phyloP scores from a whole-genome alignment of 176 grass and related monocot genomes.

The Leersia perrieri region DNA sequence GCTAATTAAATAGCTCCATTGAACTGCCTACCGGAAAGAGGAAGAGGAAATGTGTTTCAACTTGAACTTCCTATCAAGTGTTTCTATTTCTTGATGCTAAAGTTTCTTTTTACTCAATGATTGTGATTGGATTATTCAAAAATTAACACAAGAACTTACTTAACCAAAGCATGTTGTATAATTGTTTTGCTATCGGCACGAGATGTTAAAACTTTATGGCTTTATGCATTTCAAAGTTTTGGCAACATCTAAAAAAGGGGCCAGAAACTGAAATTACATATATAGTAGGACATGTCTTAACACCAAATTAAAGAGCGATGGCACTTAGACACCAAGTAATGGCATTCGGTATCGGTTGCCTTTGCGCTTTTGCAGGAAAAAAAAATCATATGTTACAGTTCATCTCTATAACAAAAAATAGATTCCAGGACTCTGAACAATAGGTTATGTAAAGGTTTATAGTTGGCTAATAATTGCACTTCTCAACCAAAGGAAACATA shows the following conservation, averaged over 20 bases:
- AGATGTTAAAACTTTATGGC: constrained; percentile 7
- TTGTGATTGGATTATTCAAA: neutral
- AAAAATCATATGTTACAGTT: neutral
- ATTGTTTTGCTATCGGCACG: constrained; percentile 9
- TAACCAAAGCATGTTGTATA: constrained; percentile 4
- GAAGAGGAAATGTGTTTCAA: constrained; percentile 26
- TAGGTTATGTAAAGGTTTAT: neutral
- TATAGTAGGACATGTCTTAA: neutral
- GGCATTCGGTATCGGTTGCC: neutral
- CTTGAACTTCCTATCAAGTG: no score
- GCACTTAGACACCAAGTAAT: neutral
- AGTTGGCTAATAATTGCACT: constrained; percentile 12
- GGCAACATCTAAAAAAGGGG: neutral
- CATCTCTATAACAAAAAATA: neutral
- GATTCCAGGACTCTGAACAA: neutral
- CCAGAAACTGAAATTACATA: constrained; percentile 9
- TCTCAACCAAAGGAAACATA: constrained; percentile 6
- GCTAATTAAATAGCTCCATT: neutral
- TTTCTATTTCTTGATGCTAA: neutral
- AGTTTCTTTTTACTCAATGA: constrained; percentile 21
- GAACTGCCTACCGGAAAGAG: neutral
- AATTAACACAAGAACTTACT: constrained; percentile 11
- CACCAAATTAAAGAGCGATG: neutral
- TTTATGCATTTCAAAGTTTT: constrained; percentile 13
- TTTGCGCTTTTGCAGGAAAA: neutral